phyloP scores from a whole-genome alignment of 495 filamentous ascomycete genomes.

The Chaetomium tenue region DNA sequence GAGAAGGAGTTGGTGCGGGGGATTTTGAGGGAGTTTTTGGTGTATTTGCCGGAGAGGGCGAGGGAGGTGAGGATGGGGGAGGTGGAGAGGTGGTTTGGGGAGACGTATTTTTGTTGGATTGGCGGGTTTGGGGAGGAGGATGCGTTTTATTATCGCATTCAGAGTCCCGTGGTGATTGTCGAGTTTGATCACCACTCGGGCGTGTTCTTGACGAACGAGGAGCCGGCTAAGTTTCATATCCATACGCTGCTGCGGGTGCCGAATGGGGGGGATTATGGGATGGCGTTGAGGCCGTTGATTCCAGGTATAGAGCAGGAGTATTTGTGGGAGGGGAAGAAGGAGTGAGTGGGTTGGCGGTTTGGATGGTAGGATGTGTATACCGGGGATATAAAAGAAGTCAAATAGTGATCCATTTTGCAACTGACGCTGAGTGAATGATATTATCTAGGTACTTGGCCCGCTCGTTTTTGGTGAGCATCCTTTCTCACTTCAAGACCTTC shows the following conservation, averaged over 20 bases:
- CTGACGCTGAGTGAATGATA: not conserved
- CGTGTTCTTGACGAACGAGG: slow-evolving; percentile 69
- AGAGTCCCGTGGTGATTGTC: slow-evolving; percentile 67
- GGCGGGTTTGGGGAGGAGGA: slow-evolving; percentile 63
- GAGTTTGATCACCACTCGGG: slow-evolving; percentile 83
- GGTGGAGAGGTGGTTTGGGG: slow-evolving; percentile 51
- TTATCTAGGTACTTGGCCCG: not conserved
- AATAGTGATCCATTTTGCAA: not conserved
- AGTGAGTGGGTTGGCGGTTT: slow-evolving; percentile 3
- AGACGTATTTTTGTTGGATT: slow-evolving; percentile 78
- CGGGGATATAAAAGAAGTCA: not conserved
- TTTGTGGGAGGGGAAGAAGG: slow-evolving; percentile 39
- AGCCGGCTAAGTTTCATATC: slow-evolving; percentile 73
- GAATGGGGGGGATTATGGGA: slow-evolving; percentile 73
- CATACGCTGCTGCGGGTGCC: slow-evolving; percentile 69
- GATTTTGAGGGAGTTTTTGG: slow-evolving; percentile 59
- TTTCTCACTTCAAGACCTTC: not conserved
- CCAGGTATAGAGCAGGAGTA: slow-evolving; percentile 39
- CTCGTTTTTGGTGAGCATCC: not conserved
- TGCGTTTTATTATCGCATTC: slow-evolving; percentile 73
- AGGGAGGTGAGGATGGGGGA: slow-evolving; percentile 53
- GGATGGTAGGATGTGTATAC: not conserved
- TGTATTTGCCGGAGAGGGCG: slow-evolving; percentile 59
- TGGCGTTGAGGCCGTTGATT: slow-evolving; percentile 40
- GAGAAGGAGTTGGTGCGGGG: slow-evolving; percentile 55